These are phyloP conservation scores for Viridothelium virens DNA, from an alignment of 495 filamentous ascomycete genomes.

Conservation along the genomic window DNA sequence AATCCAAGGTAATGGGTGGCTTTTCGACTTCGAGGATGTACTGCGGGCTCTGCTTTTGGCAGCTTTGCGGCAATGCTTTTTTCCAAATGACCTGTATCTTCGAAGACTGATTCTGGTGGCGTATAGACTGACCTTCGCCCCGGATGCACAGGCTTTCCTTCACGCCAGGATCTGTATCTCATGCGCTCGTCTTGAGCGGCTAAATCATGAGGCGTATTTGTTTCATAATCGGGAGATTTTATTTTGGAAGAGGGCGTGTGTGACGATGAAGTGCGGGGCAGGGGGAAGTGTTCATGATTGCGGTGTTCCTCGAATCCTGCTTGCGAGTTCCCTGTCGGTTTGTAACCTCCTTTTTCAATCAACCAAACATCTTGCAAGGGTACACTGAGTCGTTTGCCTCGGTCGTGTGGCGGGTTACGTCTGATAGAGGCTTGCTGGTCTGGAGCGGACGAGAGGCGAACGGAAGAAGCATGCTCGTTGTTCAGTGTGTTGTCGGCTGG, in stretches of 20 bases:
- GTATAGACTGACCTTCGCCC: background rate
- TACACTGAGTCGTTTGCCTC: background rate
- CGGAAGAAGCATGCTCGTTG: constrained; percentile 7
- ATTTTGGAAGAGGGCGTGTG: background rate
- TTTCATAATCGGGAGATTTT: background rate
- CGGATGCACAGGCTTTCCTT: constrained; percentile 29
- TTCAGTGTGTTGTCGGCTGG: constrained; percentile 20
- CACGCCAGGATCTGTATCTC: constrained; percentile 36
- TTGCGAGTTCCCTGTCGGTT: background rate
- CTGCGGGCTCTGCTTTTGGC: constrained; percentile 57
- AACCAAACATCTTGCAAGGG: background rate
- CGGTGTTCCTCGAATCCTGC: background rate
- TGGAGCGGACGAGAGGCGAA: background rate
- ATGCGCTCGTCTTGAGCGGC: constrained; percentile 23
- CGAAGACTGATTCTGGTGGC: constrained; percentile 11
- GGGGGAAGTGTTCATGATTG: background rate
- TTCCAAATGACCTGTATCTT: constrained; percentile 48
- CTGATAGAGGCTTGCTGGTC: background rate
- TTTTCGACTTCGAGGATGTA: constrained; percentile 81
- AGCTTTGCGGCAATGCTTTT: constrained; percentile 77
- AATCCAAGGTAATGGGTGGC: constrained; percentile 85
- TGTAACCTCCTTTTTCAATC: background rate
- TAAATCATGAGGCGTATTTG: background rate
- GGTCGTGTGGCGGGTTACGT: background rate
- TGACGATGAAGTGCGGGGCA: background rate